Conservation (phyloP, 208 protist genomes). For the Balamuthia mandrillaris region DNA sequence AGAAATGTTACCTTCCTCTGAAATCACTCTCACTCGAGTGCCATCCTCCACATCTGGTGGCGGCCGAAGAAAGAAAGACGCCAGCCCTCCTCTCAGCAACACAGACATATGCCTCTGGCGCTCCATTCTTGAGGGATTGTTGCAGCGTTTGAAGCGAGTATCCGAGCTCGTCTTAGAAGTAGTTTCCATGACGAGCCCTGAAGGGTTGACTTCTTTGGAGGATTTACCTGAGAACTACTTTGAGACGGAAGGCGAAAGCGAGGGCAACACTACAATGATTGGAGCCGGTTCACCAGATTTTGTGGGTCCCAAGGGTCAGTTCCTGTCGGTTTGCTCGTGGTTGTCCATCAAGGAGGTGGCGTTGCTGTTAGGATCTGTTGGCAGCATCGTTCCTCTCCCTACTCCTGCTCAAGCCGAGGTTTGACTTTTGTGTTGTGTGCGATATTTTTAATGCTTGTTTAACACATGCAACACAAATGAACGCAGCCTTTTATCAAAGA, state of each 20-base stretch:
- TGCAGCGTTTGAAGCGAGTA: background rate
- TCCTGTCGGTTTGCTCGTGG: background rate
- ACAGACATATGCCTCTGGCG: conserved; percentile 4
- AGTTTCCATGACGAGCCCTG: background rate
- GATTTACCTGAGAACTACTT: background rate
- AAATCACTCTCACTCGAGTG: too few relatives aligned
- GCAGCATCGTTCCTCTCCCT: background rate
- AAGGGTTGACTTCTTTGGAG: background rate
- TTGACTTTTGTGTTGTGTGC: background rate
- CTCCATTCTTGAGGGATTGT: background rate
- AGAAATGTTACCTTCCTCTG: too few relatives aligned
- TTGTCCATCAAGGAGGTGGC: conserved; percentile 17
- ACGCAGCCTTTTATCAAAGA: background rate
- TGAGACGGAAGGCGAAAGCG: background rate
- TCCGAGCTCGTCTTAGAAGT: conserved; percentile 4
- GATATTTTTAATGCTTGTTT: background rate
- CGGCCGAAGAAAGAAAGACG: too few relatives aligned
- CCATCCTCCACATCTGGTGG: too few relatives aligned
- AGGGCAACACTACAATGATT: background rate
- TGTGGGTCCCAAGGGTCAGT: background rate
- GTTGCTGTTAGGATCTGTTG: background rate
- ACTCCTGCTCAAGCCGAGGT: background rate
- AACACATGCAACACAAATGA: background rate
- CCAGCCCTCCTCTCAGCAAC: too few relatives aligned
- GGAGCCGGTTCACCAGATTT: too few relatives aligned